Evolutionary conservation across 2,329 filamentous ascomycete genomes (phyloP), one percentile per base, ranked within the genome.

Genomic region (Fusarium metavorans): DNA sequence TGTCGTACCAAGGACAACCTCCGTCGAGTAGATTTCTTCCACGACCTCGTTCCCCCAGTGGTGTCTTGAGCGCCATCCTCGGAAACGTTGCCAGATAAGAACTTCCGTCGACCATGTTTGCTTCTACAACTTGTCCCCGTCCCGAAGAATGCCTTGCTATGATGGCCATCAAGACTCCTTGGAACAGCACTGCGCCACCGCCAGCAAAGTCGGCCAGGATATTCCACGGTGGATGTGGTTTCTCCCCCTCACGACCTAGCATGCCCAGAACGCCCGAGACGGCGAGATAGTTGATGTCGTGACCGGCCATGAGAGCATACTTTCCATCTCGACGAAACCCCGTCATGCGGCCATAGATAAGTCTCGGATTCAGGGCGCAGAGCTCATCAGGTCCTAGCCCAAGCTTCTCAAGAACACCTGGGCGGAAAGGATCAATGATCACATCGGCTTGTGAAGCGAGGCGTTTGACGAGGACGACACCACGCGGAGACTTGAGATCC

Each of bases 221-320:
- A 79, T 98, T 98, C 7, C 87, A 90, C 0, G 97, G 97, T 20
- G 95, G 89, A 71, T 93, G 92, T 1, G 96, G 96, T 74, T 90
- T 91, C 79, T 92, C 89, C 18, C 87, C 88, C 32, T 86, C 85
- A 1, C 93, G 87, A 1, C 96, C 96, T 4, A 98, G 89, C 83
- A 98, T 87, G 0, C 89, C 88, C 32, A 98, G 84, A 1, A 93
- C 92, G 0, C 96, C 96, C 0, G 93, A 93, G 0, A 98, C 94
- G 58, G 95, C 94, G 48, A 98, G 92, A 83, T 98, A 98, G 81
- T 98, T 98, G 82, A 98, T 98, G 81, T 98, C 95, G 81, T 98
- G 95, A 52, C 95, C 95, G 0, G 95, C 95, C 95, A 98, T 98
- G 78, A 89, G 85, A 57, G 89, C 90, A 84, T 98, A 98, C 78